Conservation (phyloP, 2,329 filamentous ascomycete species). For the Xylariaceae sp. region DNA sequence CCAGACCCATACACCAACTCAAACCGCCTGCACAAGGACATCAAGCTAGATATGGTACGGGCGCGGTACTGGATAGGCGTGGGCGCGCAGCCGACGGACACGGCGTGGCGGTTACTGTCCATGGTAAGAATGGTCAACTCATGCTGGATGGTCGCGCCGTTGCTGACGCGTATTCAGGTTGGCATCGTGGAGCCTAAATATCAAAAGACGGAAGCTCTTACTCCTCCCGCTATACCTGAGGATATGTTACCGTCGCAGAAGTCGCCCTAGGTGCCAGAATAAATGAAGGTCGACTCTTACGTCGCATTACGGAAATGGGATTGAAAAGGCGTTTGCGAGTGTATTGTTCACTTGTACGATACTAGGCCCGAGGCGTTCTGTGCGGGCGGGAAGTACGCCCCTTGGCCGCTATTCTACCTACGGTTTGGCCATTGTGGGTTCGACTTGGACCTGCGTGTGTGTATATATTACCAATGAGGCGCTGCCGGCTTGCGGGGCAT, state of each 20-base stretch:
- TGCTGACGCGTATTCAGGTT: conserved; percentile 23
- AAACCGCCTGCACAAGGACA: conserved; percentile 81
- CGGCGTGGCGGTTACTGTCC: conserved; percentile 77
- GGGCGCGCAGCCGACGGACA: conserved; percentile 88
- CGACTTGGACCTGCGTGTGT: background rate
- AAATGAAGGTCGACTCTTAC: no score
- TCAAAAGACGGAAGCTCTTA: conserved; percentile 30
- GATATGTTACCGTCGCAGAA: conserved; percentile 14
- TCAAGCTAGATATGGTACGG: conserved; percentile 75
- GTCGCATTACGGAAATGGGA: no score
- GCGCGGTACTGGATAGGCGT: conserved; percentile 97
- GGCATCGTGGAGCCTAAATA: conserved; percentile 40
- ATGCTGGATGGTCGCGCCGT: background rate
- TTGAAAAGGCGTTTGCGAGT: conserved; percentile 10
- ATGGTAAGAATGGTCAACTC: conserved; percentile 53
- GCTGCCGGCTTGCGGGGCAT: no score
- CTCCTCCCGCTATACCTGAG: conserved; percentile 26
- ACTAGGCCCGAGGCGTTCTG: background rate
- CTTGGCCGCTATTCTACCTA: background rate
- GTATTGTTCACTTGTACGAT: conserved; percentile 10
- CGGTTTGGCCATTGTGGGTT: background rate
- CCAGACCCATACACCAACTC: conserved; percentile 55
- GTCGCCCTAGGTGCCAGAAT: background rate
- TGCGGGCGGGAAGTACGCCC: background rate
- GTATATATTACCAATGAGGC: background rate